A percentile compares a stretch with the other conserved stretches of the same genome.
These are phyloP conservation scores for Dendrocalamus sinicus DNA, from an alignment of 176 grass and related monocot species.

Conservation along the genomic window DNA sequence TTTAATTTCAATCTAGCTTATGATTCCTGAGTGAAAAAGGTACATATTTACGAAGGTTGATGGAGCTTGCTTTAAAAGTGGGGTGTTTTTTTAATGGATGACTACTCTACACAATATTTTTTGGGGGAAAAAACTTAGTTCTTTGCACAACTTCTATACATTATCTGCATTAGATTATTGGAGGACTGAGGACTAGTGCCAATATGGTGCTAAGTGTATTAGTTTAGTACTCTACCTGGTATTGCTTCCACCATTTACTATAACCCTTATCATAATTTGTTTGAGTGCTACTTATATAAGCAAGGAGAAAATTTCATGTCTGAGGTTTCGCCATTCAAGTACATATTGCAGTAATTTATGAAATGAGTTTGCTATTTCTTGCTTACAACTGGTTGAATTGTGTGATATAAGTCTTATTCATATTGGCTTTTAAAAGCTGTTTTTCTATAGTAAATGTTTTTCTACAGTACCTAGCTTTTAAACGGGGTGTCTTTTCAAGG, in stretches of 20 bases:
- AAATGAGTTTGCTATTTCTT: not conserved
- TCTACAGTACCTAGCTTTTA: no score
- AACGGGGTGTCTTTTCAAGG: no score
- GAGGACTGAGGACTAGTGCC: not conserved
- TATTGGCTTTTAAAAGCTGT: no score
- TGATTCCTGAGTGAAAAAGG: not conserved
- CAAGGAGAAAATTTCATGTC: not conserved
- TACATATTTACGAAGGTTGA: no score
- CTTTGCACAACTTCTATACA: not conserved
- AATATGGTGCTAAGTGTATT: not conserved
- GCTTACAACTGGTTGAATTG: conserved; percentile 8
- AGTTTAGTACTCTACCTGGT: not conserved
- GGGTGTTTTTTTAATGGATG: not conserved
- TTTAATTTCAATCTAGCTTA: not conserved
- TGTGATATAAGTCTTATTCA: not conserved
- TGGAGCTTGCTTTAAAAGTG: not conserved
- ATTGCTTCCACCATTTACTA: conserved; percentile 13
- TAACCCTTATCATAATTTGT: conserved; percentile 1
- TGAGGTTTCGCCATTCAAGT: not conserved
- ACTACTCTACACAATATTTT: not conserved
- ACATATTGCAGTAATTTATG: not conserved
- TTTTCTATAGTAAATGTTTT: no score
- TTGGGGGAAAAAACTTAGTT: not conserved
- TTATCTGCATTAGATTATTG: not conserved
- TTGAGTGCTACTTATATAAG: not conserved